Base-by-base conservation (phyloP, 805 yeast species). In the Myxozyma vanderwaltii region DNA sequence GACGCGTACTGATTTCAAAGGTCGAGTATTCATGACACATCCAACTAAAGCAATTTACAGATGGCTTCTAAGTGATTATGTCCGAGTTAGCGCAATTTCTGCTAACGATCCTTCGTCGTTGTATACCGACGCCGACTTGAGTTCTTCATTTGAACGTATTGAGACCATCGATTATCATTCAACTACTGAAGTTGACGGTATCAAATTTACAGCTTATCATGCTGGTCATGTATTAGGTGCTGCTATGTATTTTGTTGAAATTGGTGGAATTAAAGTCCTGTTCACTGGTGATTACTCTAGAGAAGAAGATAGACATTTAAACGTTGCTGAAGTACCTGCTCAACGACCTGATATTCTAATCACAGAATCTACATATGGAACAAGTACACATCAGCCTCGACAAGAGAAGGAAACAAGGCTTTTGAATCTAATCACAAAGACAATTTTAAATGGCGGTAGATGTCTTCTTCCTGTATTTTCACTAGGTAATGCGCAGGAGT, bases 181-280 rank as follows among this genome's bases (percentile, higher is more conserved):
- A 3, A 94, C 99, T 0, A 82, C 90, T 64, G 98, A 94, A 68
- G 88, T 91, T 36, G 95, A 89, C 59, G 99, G 99, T 53, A 86
- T 94, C 57, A 80, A 94, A 70, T 92, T 94, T 76, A 94, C 99
- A 0, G 99, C 99, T 0, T 94, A 87, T 73, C 99, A 92, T 75
- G 99, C 99, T 6, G 99, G 99, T n/a, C 99, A 94, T 79, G 99
- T 94, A 12, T 77, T 94, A 45, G 99, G 99, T 56, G 98, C 99
- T 10, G 97, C 98, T 12, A 94, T 94, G 98, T 94, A 86, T 73
- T 85, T 94, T 65, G 83, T 94, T 50, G 99, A 94, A 73, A 87
- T 94, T 68, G 97, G 96, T 19, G 97, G 97, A 0, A 76, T 92
- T 59, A 88, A 89, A 66, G 80, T 90, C 0, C 73, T 94, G 52